Base-by-base conservation (phyloP, 345 rosid species). In the Salix brachista region DNA sequence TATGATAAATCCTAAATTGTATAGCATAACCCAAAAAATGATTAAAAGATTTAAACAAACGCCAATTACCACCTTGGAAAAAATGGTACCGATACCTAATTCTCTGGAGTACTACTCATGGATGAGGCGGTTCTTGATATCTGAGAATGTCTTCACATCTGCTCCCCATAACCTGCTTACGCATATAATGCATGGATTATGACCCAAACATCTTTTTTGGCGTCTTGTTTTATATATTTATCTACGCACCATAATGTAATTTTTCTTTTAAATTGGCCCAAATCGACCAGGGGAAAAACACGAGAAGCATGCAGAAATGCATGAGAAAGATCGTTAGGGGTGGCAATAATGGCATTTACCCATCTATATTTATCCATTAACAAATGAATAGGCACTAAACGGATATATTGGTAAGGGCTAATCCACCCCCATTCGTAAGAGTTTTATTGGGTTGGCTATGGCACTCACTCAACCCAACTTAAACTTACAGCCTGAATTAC, bases 161-260 rank as follows among this genome's bases (percentile, higher is more conserved):
- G 34, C 77, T 37, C 97, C 91, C 98, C 97, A 91, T 72, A 92
- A 79, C 98, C 97, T 92, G 91, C 65, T 65, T 26, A 74, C 79
- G 46, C 77, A 80, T 41, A 78, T 28, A 60, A 44, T 7, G 46
- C 28, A 12, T 18, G 50, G 23, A 11, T 81, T 19, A 73, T 3
- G 3, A 10, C 14, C 21, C 21, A 42, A 58, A 34, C 5, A 23
- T 9, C 28, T 41, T 41, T 30, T 19, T 30, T 21, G 14, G n/a
- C 23, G 32, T 73, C 17, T 28, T 7, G 17, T 48, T 21, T 14
- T n/a, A 32, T 6, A 26, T 5, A 19, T 21, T 30, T 36, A 18
- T 4, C 6, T 3, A 50, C 56, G 37, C 37, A 34, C 37, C 25
- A 54, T 21, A 7, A 8, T 54, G 60, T 7, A 21, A 54, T 19